These are phyloP conservation scores for Picea glauca DNA, from an alignment of 75 land plant species.

Conservation along the genomic window DNA sequence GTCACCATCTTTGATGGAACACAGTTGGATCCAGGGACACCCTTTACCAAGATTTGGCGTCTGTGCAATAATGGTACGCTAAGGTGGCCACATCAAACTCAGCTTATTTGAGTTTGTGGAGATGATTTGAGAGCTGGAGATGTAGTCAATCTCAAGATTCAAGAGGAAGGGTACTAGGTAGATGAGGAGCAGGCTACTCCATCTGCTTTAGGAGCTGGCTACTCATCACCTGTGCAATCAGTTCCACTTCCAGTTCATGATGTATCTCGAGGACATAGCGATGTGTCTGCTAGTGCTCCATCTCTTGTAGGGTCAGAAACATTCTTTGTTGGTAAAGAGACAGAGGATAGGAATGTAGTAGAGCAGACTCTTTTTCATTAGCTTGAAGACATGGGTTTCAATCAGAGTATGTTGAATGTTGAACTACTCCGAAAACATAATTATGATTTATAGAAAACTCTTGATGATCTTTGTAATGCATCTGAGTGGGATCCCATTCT, in stretches of 20 bases:
- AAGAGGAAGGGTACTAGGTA: slow-evolving; percentile 44
- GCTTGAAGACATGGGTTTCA: slow-evolving; percentile 87
- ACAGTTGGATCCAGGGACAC: slow-evolving; percentile 53
- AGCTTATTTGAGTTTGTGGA: slow-evolving; percentile 78
- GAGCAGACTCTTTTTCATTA: slow-evolving; percentile 47
- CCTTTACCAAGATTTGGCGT: background rate
- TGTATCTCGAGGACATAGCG: background rate
- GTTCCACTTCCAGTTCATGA: background rate
- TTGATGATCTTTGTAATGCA: no score
- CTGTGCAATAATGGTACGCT: no score
- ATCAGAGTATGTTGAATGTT: slow-evolving; percentile 58
- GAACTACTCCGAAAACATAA: slow-evolving; percentile 21
- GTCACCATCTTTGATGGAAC: slow-evolving; percentile 51
- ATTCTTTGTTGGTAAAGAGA: background rate
- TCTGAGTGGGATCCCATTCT: no score
- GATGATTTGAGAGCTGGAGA: slow-evolving; percentile 9
- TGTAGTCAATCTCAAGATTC: slow-evolving; percentile 29
- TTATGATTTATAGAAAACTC: no score
- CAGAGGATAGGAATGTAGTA: background rate
- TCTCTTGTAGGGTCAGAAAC: background rate
- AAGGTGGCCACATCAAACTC: slow-evolving; percentile 20
- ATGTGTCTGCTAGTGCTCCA: background rate
- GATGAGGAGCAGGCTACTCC: slow-evolving; percentile 1
- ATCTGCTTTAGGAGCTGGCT: no score
- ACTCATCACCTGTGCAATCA: background rate